Evolutionary conservation across 2,329 filamentous ascomycete species (phyloP), one percentile per base, ranked within the genome.

Genomic region (Pseudogymnoascus sp.): DNA sequence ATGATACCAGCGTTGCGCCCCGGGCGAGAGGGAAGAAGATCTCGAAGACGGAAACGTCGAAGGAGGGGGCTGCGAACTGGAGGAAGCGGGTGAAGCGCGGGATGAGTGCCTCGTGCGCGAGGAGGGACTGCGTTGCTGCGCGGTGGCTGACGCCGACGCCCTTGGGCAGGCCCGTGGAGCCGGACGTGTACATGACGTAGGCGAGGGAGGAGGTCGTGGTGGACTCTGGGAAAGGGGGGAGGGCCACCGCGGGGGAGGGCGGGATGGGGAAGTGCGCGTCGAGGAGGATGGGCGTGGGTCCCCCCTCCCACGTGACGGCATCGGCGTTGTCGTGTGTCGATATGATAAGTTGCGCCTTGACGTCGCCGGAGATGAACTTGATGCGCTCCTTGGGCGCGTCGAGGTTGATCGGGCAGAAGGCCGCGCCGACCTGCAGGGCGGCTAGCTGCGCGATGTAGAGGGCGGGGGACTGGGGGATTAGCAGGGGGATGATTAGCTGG

Each of bases 41-140:
- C 72, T 97, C 93, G 72, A 97, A 97, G 5, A 96, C 88, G 0
- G 91, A 96, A 6, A 97, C 93, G 74, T 97, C 93, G 72, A 97
- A 97, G 0, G 92, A 96, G 0, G 93, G 91, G 2, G 91, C 88
- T 4, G 93, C 93, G 73, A 96, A 96, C 73, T 97, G 93, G 0
- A 97, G 81, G 73, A 97, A 96, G 53, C 91, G 84, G 14, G 79
- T 79, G 71, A 96, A 96, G 0, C 62, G 40, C 1, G 93, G 93
- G 42, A 97, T 87, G 69, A 93, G 86, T 56, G 78, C 80, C 70
- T 96, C 82, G 71, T 97, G 93, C 1, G 91, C 90, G 47, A 96
- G 80, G 6, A 97, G 76, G 63, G 89, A 91, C 73, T 96, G 93
- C 0, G 90, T 89, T 6, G 83, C 91, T 14, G 93, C 90, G 29